Evolutionary conservation across 345 rosid species (phyloP).

Genomic region (Eucalyptus viminalis): DNA sequence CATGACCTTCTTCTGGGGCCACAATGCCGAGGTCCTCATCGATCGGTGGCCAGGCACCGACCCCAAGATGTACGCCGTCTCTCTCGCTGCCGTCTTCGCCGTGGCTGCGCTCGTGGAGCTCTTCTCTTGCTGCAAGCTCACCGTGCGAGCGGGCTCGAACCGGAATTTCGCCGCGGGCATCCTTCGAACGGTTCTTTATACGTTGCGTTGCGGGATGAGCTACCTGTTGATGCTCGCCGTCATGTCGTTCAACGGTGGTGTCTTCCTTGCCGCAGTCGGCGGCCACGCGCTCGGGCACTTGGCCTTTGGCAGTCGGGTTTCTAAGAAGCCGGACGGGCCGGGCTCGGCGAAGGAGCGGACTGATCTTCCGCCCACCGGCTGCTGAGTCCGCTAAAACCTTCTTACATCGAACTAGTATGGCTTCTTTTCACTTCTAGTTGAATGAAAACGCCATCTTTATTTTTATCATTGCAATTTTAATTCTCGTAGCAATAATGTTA

Average conservation of each 20-base stretch:
- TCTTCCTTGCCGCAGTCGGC: slow-evolving; percentile 47
- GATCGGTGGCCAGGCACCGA: slow-evolving; percentile 14
- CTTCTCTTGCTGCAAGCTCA: slow-evolving; percentile 9
- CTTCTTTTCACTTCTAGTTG: background rate
- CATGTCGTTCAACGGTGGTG: slow-evolving; percentile 83
- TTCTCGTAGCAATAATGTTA: background rate
- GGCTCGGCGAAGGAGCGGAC: background rate
- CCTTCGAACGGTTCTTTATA: slow-evolving; percentile 28
- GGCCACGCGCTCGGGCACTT: slow-evolving; percentile 61
- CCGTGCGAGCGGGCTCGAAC: background rate
- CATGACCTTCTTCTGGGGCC: slow-evolving; percentile 17
- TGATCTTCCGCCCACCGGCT: slow-evolving; percentile 12
- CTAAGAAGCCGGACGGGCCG: background rate
- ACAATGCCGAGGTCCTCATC: slow-evolving; percentile 1
- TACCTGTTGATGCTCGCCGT: slow-evolving; percentile 68
- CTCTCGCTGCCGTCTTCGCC: slow-evolving; percentile 12
- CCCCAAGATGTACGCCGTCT: background rate
- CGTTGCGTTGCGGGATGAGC: slow-evolving; percentile 35
- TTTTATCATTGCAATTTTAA: background rate
- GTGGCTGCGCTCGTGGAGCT: slow-evolving; percentile 17
- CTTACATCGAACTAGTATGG: background rate
- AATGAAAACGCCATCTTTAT: background rate
- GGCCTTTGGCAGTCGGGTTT: slow-evolving; percentile 41
- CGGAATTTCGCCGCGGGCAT: slow-evolving; percentile 21
- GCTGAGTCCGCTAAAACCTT: background rate